These are phyloP conservation scores for Chenopodium berlandieri DNA, from an alignment of 148 eudicot species.

Conservation along the genomic window DNA sequence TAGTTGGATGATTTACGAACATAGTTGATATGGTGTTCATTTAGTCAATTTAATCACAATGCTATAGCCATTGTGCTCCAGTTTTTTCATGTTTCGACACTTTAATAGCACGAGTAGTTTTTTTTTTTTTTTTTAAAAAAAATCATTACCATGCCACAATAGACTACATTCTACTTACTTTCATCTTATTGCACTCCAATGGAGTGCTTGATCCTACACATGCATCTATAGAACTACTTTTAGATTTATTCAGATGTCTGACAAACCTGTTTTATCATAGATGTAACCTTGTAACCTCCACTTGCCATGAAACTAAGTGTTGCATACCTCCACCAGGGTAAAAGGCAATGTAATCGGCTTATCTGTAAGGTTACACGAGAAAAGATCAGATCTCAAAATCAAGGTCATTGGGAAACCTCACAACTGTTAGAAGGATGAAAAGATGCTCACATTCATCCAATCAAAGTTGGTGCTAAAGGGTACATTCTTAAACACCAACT, in stretches of 20 bases:
- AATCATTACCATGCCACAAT: too few relatives aligned
- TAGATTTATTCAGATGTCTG: neutral
- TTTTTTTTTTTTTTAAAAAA: too few relatives aligned
- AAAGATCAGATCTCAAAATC: neutral
- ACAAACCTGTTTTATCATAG: conserved; percentile 50
- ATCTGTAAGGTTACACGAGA: conserved; percentile 39
- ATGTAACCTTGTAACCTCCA: conserved; percentile 72
- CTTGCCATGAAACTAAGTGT: conserved; percentile 78
- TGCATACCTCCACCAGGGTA: conserved; percentile 95
- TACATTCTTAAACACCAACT: conserved; percentile 51
- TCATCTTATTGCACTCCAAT: neutral
- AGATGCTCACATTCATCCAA: conserved; percentile 66
- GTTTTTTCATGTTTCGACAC: neutral
- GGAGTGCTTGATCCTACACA: neutral
- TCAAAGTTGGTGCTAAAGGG: conserved; percentile 57
- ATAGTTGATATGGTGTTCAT: neutral
- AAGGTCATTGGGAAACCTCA: neutral
- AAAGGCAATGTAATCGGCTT: conserved; percentile 79
- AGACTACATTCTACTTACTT: neutral
- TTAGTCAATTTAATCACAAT: neutral
- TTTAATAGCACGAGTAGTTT: too few relatives aligned
- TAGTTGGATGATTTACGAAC: neutral
- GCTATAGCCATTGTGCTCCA: neutral
- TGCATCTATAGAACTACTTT: neutral
- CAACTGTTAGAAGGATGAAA: neutral